These are phyloP conservation scores for Cyclotella cryptica DNA, from an alignment of 108 stramenopile genomes.

Conservation along the genomic window DNA sequence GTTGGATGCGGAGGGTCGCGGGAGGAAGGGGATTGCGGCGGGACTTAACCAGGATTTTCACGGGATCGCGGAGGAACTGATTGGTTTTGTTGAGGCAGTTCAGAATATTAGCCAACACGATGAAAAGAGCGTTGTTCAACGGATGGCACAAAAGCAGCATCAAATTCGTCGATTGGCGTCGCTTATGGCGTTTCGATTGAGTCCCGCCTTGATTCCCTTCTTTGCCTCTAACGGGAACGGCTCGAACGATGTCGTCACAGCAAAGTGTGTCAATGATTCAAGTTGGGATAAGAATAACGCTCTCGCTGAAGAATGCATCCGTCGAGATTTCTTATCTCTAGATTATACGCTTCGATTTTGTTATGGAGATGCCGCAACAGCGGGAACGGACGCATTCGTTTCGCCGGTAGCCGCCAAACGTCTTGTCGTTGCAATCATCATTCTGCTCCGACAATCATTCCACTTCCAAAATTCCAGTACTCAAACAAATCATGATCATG, in stretches of 20 bases:
- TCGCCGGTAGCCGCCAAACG: constrained; percentile 17
- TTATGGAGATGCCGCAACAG: background rate
- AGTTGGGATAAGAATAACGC: background rate
- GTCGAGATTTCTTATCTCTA: constrained; percentile 32
- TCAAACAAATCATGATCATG: background rate
- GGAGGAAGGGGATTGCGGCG: constrained; percentile 34
- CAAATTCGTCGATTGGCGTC: constrained; percentile 14
- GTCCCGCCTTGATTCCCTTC: constrained; percentile 30
- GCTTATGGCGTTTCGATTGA: constrained; percentile 39
- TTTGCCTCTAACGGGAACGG: constrained; percentile 1
- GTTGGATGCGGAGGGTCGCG: background rate
- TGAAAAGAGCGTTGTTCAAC: background rate
- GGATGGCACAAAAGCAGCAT: background rate
- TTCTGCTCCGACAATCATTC: constrained; percentile 32
- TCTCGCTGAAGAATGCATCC: constrained; percentile 15
- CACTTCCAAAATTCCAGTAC: background rate
- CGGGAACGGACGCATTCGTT: background rate
- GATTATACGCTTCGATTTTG: background rate
- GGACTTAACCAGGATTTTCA: constrained; percentile 18
- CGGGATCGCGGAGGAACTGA: background rate
- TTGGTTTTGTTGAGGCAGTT: background rate
- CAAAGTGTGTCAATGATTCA: background rate
- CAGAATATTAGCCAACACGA: background rate
- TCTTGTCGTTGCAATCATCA: constrained; percentile 22
- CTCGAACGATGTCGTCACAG: background rate